Percentiles rank a stretch among this genome's conserved stretches.
These are phyloP conservation scores for Solanum rostratum DNA, from an alignment of 257 asterid species.

Conservation along the genomic window DNA sequence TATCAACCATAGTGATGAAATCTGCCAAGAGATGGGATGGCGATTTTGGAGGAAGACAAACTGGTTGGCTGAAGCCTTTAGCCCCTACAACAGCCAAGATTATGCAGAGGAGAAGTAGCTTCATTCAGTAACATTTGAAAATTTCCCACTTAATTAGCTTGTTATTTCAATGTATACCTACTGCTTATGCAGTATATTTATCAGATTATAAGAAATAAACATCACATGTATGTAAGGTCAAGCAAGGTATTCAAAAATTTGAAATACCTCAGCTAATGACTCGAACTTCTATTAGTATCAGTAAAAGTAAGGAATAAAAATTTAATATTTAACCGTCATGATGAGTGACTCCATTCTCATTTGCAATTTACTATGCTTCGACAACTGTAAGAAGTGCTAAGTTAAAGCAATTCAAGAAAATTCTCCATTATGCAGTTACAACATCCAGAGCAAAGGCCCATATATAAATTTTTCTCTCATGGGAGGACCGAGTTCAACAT, in stretches of 20 bases:
- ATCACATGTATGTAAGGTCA: neutral
- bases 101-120: slow-evolving; percentile 27
- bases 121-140: neutral
- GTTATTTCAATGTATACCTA: neutral
- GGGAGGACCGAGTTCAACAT: neutral
- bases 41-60: slow-evolving; percentile 64
- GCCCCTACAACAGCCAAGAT: slow-evolving; percentile 84
- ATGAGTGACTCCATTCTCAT: neutral
- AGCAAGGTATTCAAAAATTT: neutral
- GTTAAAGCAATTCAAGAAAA: neutral
- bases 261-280: neutral
- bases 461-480: neutral
- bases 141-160: neutral
- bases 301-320: neutral
- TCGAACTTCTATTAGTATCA: neutral
- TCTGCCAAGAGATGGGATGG: slow-evolving; percentile 95
- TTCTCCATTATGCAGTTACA: neutral
- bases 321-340: neutral
- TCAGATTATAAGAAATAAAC: neutral
- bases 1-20: slow-evolving; percentile 76
- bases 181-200: neutral
- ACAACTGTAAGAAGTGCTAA: neutral
- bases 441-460: neutral
- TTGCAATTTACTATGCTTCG: neutral
- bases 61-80: slow-evolving; percentile 74